A percentile compares a stretch with the other conserved stretches of the same genome.
Evolutionary conservation across 202 grass and related monocot genomes (phyloP).

Genomic region (Zoysia matrella): DNA sequence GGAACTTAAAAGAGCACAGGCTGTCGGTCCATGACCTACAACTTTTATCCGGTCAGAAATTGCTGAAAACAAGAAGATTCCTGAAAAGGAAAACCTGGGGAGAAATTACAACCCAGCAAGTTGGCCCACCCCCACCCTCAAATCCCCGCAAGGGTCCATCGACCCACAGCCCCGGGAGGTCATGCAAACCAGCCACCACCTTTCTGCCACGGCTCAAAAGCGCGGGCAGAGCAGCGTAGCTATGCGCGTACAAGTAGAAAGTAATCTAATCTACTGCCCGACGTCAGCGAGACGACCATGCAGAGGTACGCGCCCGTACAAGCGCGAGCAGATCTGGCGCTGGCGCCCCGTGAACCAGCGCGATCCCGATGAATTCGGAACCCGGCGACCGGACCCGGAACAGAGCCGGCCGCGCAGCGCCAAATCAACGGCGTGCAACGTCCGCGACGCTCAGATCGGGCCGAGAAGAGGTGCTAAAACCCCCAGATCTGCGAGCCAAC

Average conservation of each 20-base stretch:
- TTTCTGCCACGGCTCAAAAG: slow-evolving; percentile 38
- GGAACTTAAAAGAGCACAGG: slow-evolving; percentile 18
- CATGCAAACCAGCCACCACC: slow-evolving; percentile 29
- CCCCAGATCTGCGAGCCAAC: slow-evolving; percentile 34
- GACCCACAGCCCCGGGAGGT: neutral
- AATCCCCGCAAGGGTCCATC: slow-evolving; percentile 25
- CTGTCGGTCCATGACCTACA: slow-evolving; percentile 3
- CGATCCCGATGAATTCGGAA: slow-evolving; percentile 35
- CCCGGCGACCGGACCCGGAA: neutral
- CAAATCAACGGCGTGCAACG: neutral
- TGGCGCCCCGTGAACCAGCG: neutral
- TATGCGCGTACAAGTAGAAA: slow-evolving; percentile 26
- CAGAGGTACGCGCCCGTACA: slow-evolving; percentile 23
- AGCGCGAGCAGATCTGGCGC: slow-evolving; percentile 44
- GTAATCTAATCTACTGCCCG: slow-evolving; percentile 13
- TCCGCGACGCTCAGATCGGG: slow-evolving; percentile 8
- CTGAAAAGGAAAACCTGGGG: slow-evolving; percentile 37
- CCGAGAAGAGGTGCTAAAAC: neutral
- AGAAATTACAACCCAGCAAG: slow-evolving; percentile 19
- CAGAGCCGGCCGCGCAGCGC: neutral
- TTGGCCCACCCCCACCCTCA: slow-evolving; percentile 31
- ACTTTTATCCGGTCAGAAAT: slow-evolving; percentile 23
- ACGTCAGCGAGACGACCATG: neutral
- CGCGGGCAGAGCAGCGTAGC: slow-evolving; percentile 16
- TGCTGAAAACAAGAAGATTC: slow-evolving; percentile 16